phyloP scores from a whole-genome alignment of 1,139 yeast species.

The Debaryomyces subglobosus region DNA sequence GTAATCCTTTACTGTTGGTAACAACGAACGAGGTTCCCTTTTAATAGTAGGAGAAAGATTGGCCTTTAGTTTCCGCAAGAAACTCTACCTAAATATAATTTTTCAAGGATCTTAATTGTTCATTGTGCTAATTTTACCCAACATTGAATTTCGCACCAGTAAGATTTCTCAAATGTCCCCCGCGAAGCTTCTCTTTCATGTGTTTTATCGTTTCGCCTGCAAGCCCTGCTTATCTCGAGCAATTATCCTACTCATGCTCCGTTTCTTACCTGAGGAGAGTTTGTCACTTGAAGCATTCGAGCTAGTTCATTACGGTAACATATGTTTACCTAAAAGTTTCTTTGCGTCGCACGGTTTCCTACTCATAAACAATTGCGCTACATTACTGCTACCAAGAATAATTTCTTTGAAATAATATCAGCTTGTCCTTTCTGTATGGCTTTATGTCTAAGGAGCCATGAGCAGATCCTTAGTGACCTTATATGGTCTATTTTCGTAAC shows the following conservation, averaged over 20 bases:
- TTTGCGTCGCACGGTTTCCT: too few relatives aligned
- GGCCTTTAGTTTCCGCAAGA: not conserved
- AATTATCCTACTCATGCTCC: not conserved
- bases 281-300: not conserved
- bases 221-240: not conserved
- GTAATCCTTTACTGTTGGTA: not conserved
- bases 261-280: not conserved
- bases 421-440: too few relatives aligned
- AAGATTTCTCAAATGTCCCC: not conserved
- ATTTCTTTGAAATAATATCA: too few relatives aligned
- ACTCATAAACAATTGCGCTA: not conserved
- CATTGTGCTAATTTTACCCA: not conserved
- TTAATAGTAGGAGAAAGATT: not conserved
- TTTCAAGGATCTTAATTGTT: not conserved
- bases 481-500: not conserved
- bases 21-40: not conserved
- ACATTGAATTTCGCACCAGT: not conserved
- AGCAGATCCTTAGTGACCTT: not conserved
- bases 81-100: not conserved
- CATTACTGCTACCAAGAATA: not conserved
- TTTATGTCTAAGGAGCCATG: not conserved
- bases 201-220: not conserved
- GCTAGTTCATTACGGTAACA: not conserved
- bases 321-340: not conserved
- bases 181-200: slow-evolving; percentile 1